Conservation (phyloP, 1,139 yeast species). For the Hyphopichia wangnamkhiaoensis region DNA sequence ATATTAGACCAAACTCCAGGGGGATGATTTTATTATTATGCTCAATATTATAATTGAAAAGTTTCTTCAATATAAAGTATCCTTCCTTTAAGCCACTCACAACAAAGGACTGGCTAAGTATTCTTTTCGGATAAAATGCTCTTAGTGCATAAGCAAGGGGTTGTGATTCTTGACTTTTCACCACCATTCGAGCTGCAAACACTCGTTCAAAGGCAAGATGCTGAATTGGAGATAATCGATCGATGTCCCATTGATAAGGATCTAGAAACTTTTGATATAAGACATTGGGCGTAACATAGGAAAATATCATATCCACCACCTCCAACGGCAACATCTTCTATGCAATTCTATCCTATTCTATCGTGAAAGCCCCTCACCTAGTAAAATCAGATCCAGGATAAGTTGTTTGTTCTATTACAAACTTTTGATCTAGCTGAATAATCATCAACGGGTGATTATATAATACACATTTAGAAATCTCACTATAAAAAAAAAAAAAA, state of each 20-base stretch:
- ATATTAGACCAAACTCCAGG: conserved; percentile 14
- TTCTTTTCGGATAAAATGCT: conserved; percentile 11
- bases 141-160: conserved; percentile 9
- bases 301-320: conserved; percentile 13
- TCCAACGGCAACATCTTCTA: conserved; percentile 14
- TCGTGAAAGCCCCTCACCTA: too few species aligned
- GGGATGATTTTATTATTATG: conserved; percentile 13
- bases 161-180: not conserved
- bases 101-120: conserved; percentile 7
- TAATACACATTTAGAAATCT: too few species aligned
- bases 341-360: too few species aligned
- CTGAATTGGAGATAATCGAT: not conserved
- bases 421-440: too few species aligned
- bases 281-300: conserved; percentile 9
- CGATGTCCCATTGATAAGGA: conserved; percentile 1
- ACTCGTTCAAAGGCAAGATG: conserved; percentile 1
- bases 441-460: too few species aligned
- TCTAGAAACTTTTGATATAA: conserved; percentile 16
- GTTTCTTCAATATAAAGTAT: conserved; percentile 12
- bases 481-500: too few species aligned
- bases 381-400: too few species aligned
- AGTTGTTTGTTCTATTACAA: too few species aligned
- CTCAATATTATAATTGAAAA: conserved; percentile 9
- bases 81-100: conserved; percentile 15
- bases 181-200: conserved; percentile 1